Evolutionary conservation across 352 stramenopile species (phyloP), one percentile per base, ranked within the genome.

Genomic region (Globisporangium okanoganense): DNA sequence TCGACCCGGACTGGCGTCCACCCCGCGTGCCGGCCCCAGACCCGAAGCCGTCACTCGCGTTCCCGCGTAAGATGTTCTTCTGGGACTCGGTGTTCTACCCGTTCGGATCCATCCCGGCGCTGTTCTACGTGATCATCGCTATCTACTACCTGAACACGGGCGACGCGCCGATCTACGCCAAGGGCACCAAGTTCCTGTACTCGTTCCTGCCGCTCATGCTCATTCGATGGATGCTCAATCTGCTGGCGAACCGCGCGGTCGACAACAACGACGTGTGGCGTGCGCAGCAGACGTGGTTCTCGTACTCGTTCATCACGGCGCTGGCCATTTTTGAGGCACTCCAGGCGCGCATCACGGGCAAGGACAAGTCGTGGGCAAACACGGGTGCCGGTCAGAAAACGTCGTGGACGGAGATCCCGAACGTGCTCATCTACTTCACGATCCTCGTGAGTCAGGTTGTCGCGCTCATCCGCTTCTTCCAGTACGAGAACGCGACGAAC

Each of bases 221-320:
- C 10, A 71, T 77, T 14, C 77, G 79, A 53, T 94, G 85, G 83
- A 64, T 96, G 66, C 73, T 96, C 14, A 92, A 91, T 69, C 60
- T 92, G 75, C 45, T 96, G 53, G 81, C 85, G 1, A 96, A 96
- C 63, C 87, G 87, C 24, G 79, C 82, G 13, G 87, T 96, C 59
- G 87, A 96, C 70, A 93, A 90, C 72, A 94, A 94, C 65, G 87
- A 96, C 50, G 87, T 96, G 76, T 92, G 78, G 83, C 87, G 87
- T 71, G 79, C 83, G 0, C 87, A 96, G 77, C 85, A 96, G 75
- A 94, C 85, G 36, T 96, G 87, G 85, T 96, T 96, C 60, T 94
- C 87, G 48, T 96, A 94, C 76, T 79, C 87, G 65, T 96, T 96
- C 66, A 92, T 94, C 43, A 94, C 83, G 71, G 70, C 90, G 77